Percentiles rank a stretch among this genome's conserved stretches.
Evolutionary conservation across 179 eudicot species (phyloP).

Genomic region (Amaranthus tricolor): DNA sequence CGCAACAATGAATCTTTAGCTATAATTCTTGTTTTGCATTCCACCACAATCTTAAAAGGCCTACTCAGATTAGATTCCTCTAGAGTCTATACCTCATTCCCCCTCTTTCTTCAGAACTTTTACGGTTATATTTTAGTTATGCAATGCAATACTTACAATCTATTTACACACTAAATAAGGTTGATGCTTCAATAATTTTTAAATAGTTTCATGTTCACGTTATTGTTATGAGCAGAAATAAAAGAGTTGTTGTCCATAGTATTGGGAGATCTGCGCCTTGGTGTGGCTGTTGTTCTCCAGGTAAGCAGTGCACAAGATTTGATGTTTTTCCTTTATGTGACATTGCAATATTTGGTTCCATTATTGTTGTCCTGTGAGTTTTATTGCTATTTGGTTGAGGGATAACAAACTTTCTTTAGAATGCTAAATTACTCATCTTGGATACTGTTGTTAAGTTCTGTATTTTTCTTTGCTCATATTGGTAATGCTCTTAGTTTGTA

Average conservation of each 20-base stretch:
- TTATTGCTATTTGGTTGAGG: neutral
- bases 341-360: neutral
- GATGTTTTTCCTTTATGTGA: slow-evolving; percentile 7
- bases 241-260: slow-evolving; percentile 77
- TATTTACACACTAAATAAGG: neutral
- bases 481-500: neutral
- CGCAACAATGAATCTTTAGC: no score
- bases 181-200: neutral
- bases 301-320: slow-evolving; percentile 31
- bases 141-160: neutral
- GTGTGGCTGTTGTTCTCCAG: slow-evolving; percentile 93
- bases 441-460: neutral
- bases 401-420: no score
- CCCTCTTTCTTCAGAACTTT: neutral
- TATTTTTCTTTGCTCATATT: neutral
- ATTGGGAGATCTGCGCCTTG: slow-evolving; percentile 70
- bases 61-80: neutral
- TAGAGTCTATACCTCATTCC: neutral
- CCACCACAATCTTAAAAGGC: neutral
- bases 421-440: neutral
- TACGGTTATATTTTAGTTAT: neutral
- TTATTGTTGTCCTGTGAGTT: neutral
- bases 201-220: slow-evolving; percentile 1
- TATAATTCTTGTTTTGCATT: no score
- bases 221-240: slow-evolving; percentile 57